Conservation (phyloP, 2,329 filamentous ascomycete species). For the Trichoderma lentiforme region DNA sequence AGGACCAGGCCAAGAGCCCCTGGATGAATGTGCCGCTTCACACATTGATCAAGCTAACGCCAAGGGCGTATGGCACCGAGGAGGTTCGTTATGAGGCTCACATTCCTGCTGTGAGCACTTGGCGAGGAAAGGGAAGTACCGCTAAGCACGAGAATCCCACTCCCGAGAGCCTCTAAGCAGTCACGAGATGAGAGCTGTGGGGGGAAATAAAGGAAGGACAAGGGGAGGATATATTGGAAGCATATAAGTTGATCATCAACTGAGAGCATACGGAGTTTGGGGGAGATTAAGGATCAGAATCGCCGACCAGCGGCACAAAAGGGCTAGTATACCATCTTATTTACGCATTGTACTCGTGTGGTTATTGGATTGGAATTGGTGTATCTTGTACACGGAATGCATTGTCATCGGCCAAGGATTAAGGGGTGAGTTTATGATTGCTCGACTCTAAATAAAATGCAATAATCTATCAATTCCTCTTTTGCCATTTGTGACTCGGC, state of each 20-base stretch:
- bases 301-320: constrained; percentile 11
- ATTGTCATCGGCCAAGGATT: not conserved
- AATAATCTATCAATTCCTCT: not conserved
- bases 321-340: not conserved
- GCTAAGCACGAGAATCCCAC: constrained; percentile 76
- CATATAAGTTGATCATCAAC: not conserved
- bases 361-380: constrained; percentile 3
- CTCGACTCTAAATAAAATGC: not conserved
- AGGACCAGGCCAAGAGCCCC: constrained; percentile 84
- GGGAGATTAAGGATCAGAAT: not conserved
- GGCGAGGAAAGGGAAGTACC: constrained; percentile 88
- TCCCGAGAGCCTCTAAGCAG: constrained; percentile 30
- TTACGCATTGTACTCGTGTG: not conserved
- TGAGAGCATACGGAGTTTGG: constrained; percentile 6
- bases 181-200: not conserved
- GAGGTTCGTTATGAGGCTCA: constrained; percentile 85
- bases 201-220: not conserved
- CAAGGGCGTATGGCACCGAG: constrained; percentile 88
- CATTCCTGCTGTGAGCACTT: constrained; percentile 94
- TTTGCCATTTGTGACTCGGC: not conserved
- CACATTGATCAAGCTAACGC: constrained; percentile 93
- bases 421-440: not conserved
- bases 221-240: not conserved
- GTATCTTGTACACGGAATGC: constrained; percentile 6
- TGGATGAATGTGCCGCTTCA: constrained; percentile 99